phyloP scores from a whole-genome alignment of 148 eudicot species.

The Fallopia convolvulus region DNA sequence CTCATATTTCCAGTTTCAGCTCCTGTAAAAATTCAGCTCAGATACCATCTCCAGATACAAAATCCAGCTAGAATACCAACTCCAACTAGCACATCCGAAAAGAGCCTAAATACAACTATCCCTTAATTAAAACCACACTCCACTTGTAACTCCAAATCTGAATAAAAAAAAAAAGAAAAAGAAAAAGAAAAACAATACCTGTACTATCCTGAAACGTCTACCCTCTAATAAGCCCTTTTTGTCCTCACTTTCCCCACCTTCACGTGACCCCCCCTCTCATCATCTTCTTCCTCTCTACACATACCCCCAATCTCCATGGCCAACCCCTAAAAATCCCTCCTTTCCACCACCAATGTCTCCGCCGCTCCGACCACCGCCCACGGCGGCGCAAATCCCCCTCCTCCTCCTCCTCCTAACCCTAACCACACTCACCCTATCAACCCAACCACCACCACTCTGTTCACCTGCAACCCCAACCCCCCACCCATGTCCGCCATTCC shows the following conservation, averaged over 20 bases:
- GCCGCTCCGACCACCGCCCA: constrained; percentile 3
- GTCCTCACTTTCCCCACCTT: constrained; percentile 10
- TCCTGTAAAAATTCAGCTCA: too few relatives aligned
- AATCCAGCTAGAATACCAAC: too few relatives aligned
- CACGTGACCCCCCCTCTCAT: constrained; percentile 3
- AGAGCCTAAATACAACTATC: too few relatives aligned
- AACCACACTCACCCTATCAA: not conserved
- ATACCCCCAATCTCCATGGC: constrained; percentile 14
- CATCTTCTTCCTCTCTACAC: not conserved
- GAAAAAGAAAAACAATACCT: not conserved
- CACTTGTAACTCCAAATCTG: not conserved
- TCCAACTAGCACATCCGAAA: too few relatives aligned
- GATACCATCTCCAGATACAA: too few relatives aligned
- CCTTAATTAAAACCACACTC: not conserved
- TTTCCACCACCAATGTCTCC: constrained; percentile 8
- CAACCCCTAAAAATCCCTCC: constrained; percentile 9
- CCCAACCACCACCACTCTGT: constrained; percentile 6
- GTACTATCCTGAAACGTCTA: not conserved
- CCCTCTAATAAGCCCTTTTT: not conserved
- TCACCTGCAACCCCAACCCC: constrained; percentile 6
- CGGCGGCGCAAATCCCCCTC: not conserved
- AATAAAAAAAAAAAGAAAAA: not conserved
- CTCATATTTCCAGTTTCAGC: too few relatives aligned
- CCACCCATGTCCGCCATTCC: constrained; percentile 47
- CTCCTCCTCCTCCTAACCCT: constrained; percentile 1